Evolutionary conservation across 2,329 filamentous ascomycete genomes (phyloP).

Genomic region (Beauveria rudraprayagi): DNA sequence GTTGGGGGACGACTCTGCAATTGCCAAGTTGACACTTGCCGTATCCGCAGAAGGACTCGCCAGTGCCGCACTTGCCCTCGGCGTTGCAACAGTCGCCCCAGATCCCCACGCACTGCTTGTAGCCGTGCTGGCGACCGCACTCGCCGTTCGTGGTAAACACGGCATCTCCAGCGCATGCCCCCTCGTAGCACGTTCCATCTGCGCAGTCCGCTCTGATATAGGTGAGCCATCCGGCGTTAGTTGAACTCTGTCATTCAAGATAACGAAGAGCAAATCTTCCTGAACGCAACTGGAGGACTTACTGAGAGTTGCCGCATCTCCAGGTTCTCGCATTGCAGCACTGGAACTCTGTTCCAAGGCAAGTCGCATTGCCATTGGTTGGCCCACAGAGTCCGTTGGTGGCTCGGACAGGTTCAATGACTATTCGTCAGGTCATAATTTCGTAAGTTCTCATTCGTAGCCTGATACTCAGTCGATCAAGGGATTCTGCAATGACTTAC

Average conservation of each 20-base stretch:
- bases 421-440: not conserved
- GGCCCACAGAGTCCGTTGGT: not conserved
- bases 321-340: not conserved
- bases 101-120: slow-evolving; percentile 20
- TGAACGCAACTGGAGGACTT: not conserved
- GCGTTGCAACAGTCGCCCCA: slow-evolving; percentile 24
- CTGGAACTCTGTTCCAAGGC: not conserved
- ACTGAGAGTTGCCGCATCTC: not conserved
- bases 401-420: not conserved
- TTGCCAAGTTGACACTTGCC: slow-evolving; percentile 16
- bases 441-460: no score
- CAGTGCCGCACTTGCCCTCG: slow-evolving; percentile 19
- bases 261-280: no score
- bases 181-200: slow-evolving; percentile 25
- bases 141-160: slow-evolving; percentile 25
- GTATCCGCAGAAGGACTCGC: slow-evolving; percentile 17
- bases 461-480: not conserved
- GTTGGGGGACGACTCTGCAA: slow-evolving; percentile 8
- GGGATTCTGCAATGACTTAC: slow-evolving; percentile 16
- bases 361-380: not conserved
- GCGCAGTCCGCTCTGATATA: slow-evolving; percentile 21
- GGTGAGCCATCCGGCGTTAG: no score
- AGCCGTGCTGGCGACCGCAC: slow-evolving; percentile 22
- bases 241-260: no score
- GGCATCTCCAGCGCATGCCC: slow-evolving; percentile 20